A percentile compares a stretch with the other conserved stretches of the same genome.
Evolutionary conservation across 2,329 filamentous ascomycete species (phyloP).

Genomic region (Huntiella bhutanensis): DNA sequence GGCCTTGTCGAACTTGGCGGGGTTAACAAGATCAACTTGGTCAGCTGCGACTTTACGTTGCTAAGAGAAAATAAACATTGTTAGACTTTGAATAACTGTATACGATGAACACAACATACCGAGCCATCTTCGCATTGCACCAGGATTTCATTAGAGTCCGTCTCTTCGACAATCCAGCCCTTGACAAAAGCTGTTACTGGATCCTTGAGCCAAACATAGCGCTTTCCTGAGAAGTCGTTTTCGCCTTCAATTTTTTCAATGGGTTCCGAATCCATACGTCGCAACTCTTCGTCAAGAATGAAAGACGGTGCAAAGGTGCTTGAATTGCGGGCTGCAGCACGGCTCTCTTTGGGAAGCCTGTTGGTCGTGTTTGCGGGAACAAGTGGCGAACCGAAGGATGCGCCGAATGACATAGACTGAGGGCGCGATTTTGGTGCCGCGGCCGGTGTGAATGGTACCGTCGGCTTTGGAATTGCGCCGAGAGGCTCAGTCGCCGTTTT

Average conservation of each 20-base stretch:
- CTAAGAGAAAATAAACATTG: conserved; percentile 22
- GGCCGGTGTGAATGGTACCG: background rate
- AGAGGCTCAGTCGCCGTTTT: background rate
- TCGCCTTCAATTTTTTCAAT: conserved; percentile 76
- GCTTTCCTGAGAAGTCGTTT: conserved; percentile 95
- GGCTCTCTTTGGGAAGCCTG: conserved; percentile 39
- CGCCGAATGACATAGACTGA: conserved; percentile 15
- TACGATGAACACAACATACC: conserved; percentile 31
- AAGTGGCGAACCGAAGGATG: conserved; percentile 26
- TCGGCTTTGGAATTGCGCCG: background rate
- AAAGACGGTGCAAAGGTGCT: conserved; percentile 91
- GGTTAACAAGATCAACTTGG: conserved; percentile 95
- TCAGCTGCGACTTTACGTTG: conserved; percentile 76
- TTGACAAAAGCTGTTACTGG: conserved; percentile 73
- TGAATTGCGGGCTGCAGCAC: conserved; percentile 42
- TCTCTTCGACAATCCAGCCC: conserved; percentile 77
- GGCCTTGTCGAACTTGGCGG: conserved; percentile 97
- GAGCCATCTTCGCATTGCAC: conserved; percentile 90
- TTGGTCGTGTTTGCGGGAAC: conserved; percentile 20
- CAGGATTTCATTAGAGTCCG: conserved; percentile 46
- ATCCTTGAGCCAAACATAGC: conserved; percentile 95
- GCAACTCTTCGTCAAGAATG: conserved; percentile 69
- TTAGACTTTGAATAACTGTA: conserved; percentile 9
- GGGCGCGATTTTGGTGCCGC: conserved; percentile 2
- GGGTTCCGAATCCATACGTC: conserved; percentile 31